These are phyloP conservation scores for Anthoceros angustus DNA, from an alignment of 225 moss, liverwort and hornwort species.

Conservation along the genomic window DNA sequence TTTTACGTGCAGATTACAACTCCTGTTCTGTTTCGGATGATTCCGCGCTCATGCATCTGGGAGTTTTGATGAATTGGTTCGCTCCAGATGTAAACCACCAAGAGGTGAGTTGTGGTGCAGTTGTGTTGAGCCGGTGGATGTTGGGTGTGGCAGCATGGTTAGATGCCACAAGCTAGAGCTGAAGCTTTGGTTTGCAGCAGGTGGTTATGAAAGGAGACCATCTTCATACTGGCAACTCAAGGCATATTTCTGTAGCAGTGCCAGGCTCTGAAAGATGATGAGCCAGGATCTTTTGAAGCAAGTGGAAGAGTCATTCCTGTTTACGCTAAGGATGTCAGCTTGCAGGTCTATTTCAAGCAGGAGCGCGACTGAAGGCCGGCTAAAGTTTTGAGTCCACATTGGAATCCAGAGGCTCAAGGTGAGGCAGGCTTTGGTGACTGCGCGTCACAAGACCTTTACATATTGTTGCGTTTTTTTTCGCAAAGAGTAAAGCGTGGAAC, in stretches of 20 bases:
- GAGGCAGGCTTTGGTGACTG: neutral
- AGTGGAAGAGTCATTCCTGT: neutral
- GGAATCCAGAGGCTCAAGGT: neutral
- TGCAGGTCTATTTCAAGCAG: neutral
- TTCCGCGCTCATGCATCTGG: slow-evolving; percentile 80
- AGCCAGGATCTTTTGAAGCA: slow-evolving; percentile 1
- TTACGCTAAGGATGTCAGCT: slow-evolving; percentile 4
- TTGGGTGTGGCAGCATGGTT: slow-evolving; percentile 5
- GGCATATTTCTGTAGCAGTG: slow-evolving; percentile 15
- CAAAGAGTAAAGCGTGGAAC: too few species aligned
- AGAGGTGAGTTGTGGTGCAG: slow-evolving; percentile 11
- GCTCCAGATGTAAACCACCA: slow-evolving; percentile 35
- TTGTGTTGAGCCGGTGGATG: slow-evolving; percentile 12
- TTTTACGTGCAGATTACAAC: slow-evolving; percentile 48
- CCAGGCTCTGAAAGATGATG: slow-evolving; percentile 12
- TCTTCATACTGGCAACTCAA: slow-evolving; percentile 19
- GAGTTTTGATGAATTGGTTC: slow-evolving; percentile 61
- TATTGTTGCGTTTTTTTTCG: too few species aligned
- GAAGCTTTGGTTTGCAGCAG: slow-evolving; percentile 18
- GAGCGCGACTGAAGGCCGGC: neutral
- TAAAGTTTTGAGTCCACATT: neutral
- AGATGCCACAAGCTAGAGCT: slow-evolving; percentile 13
- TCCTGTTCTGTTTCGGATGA: slow-evolving; percentile 84
- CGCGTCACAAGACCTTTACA: too few species aligned
- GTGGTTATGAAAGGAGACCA: slow-evolving; percentile 19